phyloP scores from a whole-genome alignment of 139 green algal genomes.

The Chlamydomonas sp. region DNA sequence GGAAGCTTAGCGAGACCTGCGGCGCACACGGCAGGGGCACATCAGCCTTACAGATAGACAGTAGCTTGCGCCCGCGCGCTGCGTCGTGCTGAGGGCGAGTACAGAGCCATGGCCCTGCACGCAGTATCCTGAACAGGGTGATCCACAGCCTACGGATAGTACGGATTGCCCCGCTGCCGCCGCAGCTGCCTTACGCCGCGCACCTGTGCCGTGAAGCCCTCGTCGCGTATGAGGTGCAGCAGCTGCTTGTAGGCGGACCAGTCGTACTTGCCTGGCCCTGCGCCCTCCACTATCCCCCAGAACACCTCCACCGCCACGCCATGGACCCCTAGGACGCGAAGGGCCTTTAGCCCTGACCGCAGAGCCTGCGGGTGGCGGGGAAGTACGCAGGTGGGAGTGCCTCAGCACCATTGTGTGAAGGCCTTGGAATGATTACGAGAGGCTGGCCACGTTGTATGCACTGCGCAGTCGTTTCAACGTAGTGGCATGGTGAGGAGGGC shows the following conservation, averaged over 20 bases:
- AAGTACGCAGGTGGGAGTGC: neutral
- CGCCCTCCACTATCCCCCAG: constrained; percentile 59
- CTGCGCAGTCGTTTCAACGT: too few species aligned
- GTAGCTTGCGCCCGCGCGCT: neutral
- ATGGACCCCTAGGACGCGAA: constrained; percentile 55
- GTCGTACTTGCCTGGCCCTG: constrained; percentile 45
- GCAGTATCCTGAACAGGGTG: neutral
- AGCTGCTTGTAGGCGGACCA: constrained; percentile 58
- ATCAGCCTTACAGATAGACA: neutral
- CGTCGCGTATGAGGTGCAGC: constrained; percentile 48
- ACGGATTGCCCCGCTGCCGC: neutral
- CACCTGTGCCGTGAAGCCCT: constrained; percentile 59
- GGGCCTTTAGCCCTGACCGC: constrained; percentile 51
- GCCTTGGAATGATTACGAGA: neutral
- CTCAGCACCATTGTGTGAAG: neutral
- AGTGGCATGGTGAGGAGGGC: too few species aligned
- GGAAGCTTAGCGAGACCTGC: constrained; percentile 62
- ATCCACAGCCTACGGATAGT: neutral
- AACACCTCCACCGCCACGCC: constrained; percentile 57
- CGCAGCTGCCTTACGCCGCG: neutral
- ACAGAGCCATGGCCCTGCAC: neutral
- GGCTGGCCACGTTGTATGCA: neutral
- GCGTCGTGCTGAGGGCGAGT: neutral
- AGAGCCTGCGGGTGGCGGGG: constrained; percentile 36
- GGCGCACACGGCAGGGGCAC: neutral